Evolutionary conservation across 2,329 filamentous ascomycete genomes (phyloP).

Genomic region (Aspergillus sp.): DNA sequence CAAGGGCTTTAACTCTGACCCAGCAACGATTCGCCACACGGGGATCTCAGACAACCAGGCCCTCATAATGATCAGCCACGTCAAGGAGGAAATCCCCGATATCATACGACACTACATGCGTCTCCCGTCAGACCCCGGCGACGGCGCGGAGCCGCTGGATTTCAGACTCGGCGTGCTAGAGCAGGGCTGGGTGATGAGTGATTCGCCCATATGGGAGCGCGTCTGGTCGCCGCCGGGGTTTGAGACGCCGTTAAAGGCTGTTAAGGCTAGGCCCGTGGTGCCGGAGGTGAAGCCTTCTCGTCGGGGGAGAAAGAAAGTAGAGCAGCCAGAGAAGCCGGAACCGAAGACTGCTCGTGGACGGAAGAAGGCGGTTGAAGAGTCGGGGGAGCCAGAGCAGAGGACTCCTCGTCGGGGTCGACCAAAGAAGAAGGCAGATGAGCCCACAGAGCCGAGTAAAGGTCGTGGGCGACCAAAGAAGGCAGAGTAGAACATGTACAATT

Average conservation of each 20-base stretch:
- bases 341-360: too few species aligned
- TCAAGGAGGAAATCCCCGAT: slow-evolving; percentile 81
- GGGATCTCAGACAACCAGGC: slow-evolving; percentile 68
- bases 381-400: too few species aligned
- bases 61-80: slow-evolving; percentile 85
- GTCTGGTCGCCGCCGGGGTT: slow-evolving; percentile 22
- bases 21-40: slow-evolving; percentile 15
- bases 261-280: too few species aligned
- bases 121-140: slow-evolving; percentile 49
- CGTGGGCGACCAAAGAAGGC: too few species aligned
- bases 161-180: slow-evolving; percentile 26
- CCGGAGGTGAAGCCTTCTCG: too few species aligned
- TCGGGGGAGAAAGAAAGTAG: too few species aligned
- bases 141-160: slow-evolving; percentile 17
- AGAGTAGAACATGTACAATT: too few species aligned
- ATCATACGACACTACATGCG: slow-evolving; percentile 79
- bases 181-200: slow-evolving; percentile 12
- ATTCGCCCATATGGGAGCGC: slow-evolving; percentile 20
- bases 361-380: too few species aligned
- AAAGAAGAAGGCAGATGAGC: too few species aligned
- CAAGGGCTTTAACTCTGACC: slow-evolving; percentile 5
- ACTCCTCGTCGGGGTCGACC: too few species aligned
- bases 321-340: too few species aligned
- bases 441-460: too few species aligned
- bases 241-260: background rate